A percentile compares a stretch with the other conserved stretches of the same genome.
phyloP scores from a whole-genome alignment of 2,329 filamentous ascomycete genomes.

The Aureobasidium zeae region DNA sequence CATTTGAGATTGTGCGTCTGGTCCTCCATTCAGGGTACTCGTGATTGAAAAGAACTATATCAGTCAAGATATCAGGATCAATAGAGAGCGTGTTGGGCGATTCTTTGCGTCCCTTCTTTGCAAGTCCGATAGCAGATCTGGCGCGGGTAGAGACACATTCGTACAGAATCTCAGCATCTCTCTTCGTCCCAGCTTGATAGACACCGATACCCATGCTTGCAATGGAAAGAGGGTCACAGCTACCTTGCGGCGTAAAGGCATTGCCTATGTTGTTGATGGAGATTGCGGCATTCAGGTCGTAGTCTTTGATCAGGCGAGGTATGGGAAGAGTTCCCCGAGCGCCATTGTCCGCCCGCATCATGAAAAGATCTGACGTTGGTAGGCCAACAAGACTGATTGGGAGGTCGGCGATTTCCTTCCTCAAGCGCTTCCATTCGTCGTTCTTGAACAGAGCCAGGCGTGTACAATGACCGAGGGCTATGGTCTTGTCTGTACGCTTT shows the following conservation, averaged over 20 bases:
- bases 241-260: slow-evolving; percentile 62
- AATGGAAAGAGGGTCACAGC: slow-evolving; percentile 54
- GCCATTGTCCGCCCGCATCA: slow-evolving; percentile 48
- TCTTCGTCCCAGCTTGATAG: slow-evolving; percentile 56
- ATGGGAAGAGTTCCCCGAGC: slow-evolving; percentile 54
- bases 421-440: slow-evolving; percentile 43
- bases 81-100: slow-evolving; percentile 35
- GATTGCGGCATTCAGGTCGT: slow-evolving; percentile 51
- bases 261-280: slow-evolving; percentile 67
- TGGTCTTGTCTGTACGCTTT: slow-evolving; percentile 36
- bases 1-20: slow-evolving; percentile 34
- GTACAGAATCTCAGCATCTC: slow-evolving; percentile 51
- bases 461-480: slow-evolving; percentile 60
- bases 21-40: slow-evolving; percentile 33
- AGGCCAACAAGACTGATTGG: slow-evolving; percentile 59
- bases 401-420: slow-evolving; percentile 41
- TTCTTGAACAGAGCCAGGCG: slow-evolving; percentile 49
- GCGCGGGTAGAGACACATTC: slow-evolving; percentile 34
- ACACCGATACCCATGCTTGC: slow-evolving; percentile 56
- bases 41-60: slow-evolving; percentile 36
- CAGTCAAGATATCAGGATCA: slow-evolving; percentile 29
- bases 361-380: slow-evolving; percentile 62
- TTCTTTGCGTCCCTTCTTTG: slow-evolving; percentile 35
- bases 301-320: slow-evolving; percentile 49
- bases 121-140: slow-evolving; percentile 26